phyloP scores from a whole-genome alignment of 225 moss, liverwort and hornwort species.

The Sphagnum contortum region DNA sequence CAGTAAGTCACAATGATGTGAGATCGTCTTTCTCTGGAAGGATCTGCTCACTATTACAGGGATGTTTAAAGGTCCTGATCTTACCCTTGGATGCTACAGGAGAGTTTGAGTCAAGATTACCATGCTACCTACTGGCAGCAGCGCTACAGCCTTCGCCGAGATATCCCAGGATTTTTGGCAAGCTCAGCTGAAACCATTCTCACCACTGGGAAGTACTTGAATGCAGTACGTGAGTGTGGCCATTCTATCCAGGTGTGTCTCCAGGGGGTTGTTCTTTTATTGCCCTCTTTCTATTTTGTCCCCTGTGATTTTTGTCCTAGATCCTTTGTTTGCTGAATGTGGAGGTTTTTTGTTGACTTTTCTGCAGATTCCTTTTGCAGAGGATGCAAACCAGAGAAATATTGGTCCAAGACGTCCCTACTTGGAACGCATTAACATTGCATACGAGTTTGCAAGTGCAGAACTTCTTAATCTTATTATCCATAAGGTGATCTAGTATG shows the following conservation, averaged over 20 bases:
- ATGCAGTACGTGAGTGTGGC: conserved; percentile 94
- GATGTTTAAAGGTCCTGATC: too few species aligned
- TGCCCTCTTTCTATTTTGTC: too few species aligned
- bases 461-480: conserved; percentile 79
- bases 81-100: conserved; percentile 22
- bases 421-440: conserved; percentile 85
- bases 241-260: conserved; percentile 49
- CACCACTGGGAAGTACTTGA: conserved; percentile 92
- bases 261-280: conserved; percentile 1
- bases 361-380: conserved; percentile 74
- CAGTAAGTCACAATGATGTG: too few species aligned
- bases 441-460: conserved; percentile 89
- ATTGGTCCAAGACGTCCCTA: conserved; percentile 69
- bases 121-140: conserved; percentile 99
- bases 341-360: neutral
- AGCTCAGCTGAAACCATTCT: conserved; percentile 85
- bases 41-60: too few species aligned
- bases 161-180: conserved; percentile 82
- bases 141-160: conserved; percentile 84
- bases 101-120: conserved; percentile 91
- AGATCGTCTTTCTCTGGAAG: too few species aligned
- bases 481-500: conserved; percentile 40
- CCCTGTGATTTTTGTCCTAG: too few species aligned
- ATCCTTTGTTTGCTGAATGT: too few species aligned
- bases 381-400: conserved; percentile 38